Conservation (phyloP, 495 filamentous ascomycete species). For the Lasiosphaeria hispida region DNA sequence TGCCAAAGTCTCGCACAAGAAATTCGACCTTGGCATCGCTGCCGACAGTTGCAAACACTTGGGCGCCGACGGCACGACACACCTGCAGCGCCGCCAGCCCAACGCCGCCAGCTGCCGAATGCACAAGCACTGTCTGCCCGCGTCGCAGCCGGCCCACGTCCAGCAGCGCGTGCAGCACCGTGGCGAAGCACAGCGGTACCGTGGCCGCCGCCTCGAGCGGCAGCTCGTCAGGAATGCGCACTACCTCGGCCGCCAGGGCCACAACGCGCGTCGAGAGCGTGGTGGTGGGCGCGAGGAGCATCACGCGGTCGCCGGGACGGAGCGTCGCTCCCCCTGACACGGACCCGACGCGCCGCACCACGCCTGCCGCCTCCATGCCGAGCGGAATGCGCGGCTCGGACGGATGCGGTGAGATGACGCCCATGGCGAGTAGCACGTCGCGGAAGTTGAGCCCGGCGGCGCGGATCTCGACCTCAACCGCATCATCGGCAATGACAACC, state of each 20-base stretch:
- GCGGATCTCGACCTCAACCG: constrained; percentile 33
- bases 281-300: too few relatives aligned
- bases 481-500: too few relatives aligned
- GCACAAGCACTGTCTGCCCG: constrained; percentile 55
- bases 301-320: constrained; percentile 44
- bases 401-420: too few relatives aligned
- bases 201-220: constrained; percentile 23
- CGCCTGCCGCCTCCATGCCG: constrained; percentile 19
- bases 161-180: constrained; percentile 35
- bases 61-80: constrained; percentile 47
- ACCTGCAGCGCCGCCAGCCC: constrained; percentile 54
- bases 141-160: constrained; percentile 28
- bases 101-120: constrained; percentile 47
- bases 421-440: constrained; percentile 42
- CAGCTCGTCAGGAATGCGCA: constrained; percentile 26
- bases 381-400: not conserved
- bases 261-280: too few relatives aligned
- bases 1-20: constrained; percentile 39
- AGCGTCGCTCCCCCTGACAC: too few relatives aligned
- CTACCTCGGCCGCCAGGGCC: too few relatives aligned
- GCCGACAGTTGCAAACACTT: constrained; percentile 51
- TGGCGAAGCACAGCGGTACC: constrained; percentile 39
- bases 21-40: constrained; percentile 34
- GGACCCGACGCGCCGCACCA: constrained; percentile 53
- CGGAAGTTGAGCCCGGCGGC: constrained; percentile 36